Evolutionary conservation across 1,139 yeast species (phyloP), one percentile per base, ranked within the genome.

Genomic region (Williopsis jadinii): DNA sequence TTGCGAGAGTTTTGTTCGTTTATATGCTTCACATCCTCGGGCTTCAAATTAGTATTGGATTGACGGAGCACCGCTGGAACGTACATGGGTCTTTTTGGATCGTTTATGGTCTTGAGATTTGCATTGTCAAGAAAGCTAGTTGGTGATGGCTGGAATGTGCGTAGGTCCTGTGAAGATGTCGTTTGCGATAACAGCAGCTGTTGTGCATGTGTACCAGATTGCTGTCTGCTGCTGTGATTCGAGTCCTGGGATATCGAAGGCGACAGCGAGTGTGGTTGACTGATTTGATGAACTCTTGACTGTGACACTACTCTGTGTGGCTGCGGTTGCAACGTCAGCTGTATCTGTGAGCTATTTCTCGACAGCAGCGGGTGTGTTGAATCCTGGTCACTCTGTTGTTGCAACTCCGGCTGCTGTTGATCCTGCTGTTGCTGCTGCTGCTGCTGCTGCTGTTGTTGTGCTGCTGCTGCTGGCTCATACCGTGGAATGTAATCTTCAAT

Each of bases 21-120:
- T 19, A 55, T 55, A 24, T 46, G 46, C 28, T 41, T 39, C 15
- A 62, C 41, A 42, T 62, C 68, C 36, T 63, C 68, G 11, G 59
- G 62, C 19, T 62, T 65, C 35, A 66, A 53, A 41, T 66, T 67
- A 1, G 72, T 64, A 42, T 58, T 63, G 0, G 75, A 68, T 55
- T 75, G 77, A 29, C 97, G 70, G 41, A 90, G 67, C 8, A 88
- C 97, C 0, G 96, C 96, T 0, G 97, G 97, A 0, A 84, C 72
- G 58, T 87, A 88, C 68, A 88, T 67, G 8, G 97, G 97, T 53
- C 84, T 81, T 55, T 88, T 75, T 43, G 87, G 86, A 26, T 80
- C 80, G 48, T 36, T 46, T 36, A 46, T 43, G 3, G 49, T 46
- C 37, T 46, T 46, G 24, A 46, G 30, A 32, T 42, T 46, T 5